These are phyloP conservation scores for Boletus eberwhitei DNA, from an alignment of 768 basidiomycete species.

Conservation along the genomic window DNA sequence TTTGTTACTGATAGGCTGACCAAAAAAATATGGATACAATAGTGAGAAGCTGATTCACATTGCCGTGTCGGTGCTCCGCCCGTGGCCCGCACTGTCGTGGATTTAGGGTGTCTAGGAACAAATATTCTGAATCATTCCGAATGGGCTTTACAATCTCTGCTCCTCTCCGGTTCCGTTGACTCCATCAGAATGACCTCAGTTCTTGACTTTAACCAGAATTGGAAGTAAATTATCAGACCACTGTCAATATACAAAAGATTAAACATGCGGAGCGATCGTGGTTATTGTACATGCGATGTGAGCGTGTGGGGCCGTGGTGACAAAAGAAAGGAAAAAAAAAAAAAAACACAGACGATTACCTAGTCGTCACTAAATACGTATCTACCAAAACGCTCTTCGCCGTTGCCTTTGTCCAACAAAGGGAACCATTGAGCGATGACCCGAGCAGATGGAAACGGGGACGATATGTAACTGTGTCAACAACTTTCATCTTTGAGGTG, in stretches of 20 bases:
- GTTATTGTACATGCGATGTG: conserved; percentile 9
- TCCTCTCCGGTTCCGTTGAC: too few species aligned
- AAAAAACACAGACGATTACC: conserved; percentile 1
- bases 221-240: conserved; percentile 3
- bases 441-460: not conserved
- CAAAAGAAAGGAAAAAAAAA: not conserved
- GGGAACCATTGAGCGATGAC: not conserved
- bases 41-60: too few species aligned
- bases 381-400: not conserved
- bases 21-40: too few species aligned
- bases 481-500: conserved; percentile 12
- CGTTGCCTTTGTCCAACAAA: not conserved
- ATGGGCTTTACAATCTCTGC: too few species aligned
- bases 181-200: too few species aligned
- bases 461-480: not conserved
- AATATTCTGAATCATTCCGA: too few species aligned
- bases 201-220: too few species aligned
- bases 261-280: not conserved
- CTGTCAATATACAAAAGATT: conserved; percentile 5
- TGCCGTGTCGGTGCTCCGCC: too few species aligned
- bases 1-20: too few species aligned
- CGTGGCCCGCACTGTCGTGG: too few species aligned
- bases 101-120: too few species aligned
- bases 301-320: conserved; percentile 1
- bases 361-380: not conserved